Evolutionary conservation across 331 rosid species (phyloP), one percentile per base, ranked within the genome.

Genomic region (Malus hybrid): DNA sequence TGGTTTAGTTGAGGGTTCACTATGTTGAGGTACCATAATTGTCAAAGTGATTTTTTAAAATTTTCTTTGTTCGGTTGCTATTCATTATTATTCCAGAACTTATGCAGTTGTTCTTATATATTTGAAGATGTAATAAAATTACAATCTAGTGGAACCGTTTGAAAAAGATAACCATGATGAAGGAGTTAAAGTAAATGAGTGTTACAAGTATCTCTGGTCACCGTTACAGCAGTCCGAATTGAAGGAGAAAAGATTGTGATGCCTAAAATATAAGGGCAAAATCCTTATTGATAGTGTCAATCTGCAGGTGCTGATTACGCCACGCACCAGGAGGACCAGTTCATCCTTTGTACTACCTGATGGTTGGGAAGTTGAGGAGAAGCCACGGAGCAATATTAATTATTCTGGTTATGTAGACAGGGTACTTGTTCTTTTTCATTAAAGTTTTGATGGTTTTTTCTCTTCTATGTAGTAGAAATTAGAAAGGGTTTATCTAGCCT

Each of bases 341-440:
- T 66, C 85, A 33, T 53, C 64, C 64, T 57, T 79, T 53, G 79
- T 33, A 50, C 83, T 83, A 76, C 89, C 88, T 19, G 81, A 75
- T 81, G 80, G 52, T 77, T 83, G 88, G 84, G 76, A 42, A 60
- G 70, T 82, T 57, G 80, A 75, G 83, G 81, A 70, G 81, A 78
- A 48, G 56, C 81, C 50, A n/a, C 77, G 86, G 26, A 20, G 33
- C 16, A 72, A 50, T 68, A 20, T 30, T 9, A 72, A 50, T 65
- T 50, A 58, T 61, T 46, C 64, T 75, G 52, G 53, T 29, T 9
- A 13, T 2, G 4, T 15, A 53, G 71, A 84, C 81, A 84, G 55
- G 86, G 87, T 87, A 88, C 34, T 32, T 30, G 26, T 70, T 78
- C 55, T 74, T 62, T 53, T 73, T 29, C 57, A 52, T 52, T 19